Conservation (phyloP, 306 rosid genomes). For the Biancaea sappan region DNA sequence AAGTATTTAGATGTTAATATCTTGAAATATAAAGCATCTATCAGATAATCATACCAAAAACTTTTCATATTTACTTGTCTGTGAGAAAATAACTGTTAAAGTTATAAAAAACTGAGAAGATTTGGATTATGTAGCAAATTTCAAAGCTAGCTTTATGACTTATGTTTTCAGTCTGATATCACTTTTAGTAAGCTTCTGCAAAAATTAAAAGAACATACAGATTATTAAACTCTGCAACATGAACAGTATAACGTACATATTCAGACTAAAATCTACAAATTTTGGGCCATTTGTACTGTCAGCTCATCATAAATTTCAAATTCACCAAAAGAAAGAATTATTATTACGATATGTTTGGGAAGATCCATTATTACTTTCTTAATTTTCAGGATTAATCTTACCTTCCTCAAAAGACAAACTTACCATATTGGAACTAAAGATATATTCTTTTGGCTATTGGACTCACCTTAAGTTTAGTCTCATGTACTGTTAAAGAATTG, state of each 20-base stretch:
- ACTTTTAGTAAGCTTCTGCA: not conserved
- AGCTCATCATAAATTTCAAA: conserved; percentile 15
- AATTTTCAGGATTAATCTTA: not conserved
- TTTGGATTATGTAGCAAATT: too few relatives aligned
- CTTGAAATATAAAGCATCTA: conserved; percentile 29
- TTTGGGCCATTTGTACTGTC: conserved; percentile 7
- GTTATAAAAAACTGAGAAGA: not conserved
- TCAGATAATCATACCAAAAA: conserved; percentile 12
- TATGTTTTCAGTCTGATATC: not conserved
- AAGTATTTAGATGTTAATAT: conserved; percentile 36
- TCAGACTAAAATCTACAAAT: not conserved
- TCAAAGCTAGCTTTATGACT: not conserved
- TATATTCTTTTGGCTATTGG: not conserved
- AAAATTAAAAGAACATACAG: not conserved
- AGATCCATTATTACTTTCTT: conserved; percentile 3
- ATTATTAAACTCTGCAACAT: conserved; percentile 10
- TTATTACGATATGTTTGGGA: conserved; percentile 10
- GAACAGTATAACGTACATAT: not conserved
- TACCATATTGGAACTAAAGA: conserved; percentile 1
- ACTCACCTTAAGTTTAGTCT: conserved; percentile 91
- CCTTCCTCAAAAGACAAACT: not conserved
- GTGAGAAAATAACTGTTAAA: not conserved
- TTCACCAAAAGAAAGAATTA: conserved; percentile 16
- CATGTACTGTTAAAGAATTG: conserved; percentile 85
- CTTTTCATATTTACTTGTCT: not conserved